Base-by-base conservation (phyloP, 495 filamentous ascomycete genomes). In the Penicillium atrosanguineum region DNA sequence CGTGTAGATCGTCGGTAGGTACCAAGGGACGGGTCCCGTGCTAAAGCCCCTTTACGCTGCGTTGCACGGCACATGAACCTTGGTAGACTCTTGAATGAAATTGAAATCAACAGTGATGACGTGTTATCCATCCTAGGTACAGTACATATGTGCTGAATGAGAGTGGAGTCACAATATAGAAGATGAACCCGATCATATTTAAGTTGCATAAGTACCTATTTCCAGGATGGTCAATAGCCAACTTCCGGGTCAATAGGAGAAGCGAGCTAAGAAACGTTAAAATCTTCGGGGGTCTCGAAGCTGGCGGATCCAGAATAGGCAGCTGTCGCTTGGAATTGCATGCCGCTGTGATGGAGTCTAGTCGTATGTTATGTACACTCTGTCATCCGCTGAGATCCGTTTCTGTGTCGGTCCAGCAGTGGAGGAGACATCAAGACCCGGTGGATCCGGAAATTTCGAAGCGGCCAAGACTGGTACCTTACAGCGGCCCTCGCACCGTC, bases 381-480 rank as follows among this genome's bases (percentile, higher is more conserved):
- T 34, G 31, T 34, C 3, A 11, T 34, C 31, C 31, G 31, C 31
- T 14, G 31, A 3, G 12, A 11, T 34, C 31, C 31, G 31, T 8
- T 14, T 3, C 14, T 12, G 0, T 12, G 11, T 21, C 18, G 15
- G 25, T 18, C n/a, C 16, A 48, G 15, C 5, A 12, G 29, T 14
- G 16, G 16, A 48, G 45, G 6, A 23, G 34, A 18, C 39, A 42
- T 12, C n/a, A 6, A 26, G 34, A 26, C 31, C 18, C 16, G 8
- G 46, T 48, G 46, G 46, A 36, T 14, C 31, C 46, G 46, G 31
- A 48, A 48, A 48, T 34, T 48, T 48, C 31, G 19, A 48, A 31
- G 46, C 34, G 19, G 38, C 36, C 34, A 31, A 39, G n/a, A 18
- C 21, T 48, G 9, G 46, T 48, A 48, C 46, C 46, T 48, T 48